A percentile compares a stretch with the other conserved stretches of the same genome.
Conservation (phyloP, 352 stramenopile genomes). For the Globisporangium yorkense region DNA sequence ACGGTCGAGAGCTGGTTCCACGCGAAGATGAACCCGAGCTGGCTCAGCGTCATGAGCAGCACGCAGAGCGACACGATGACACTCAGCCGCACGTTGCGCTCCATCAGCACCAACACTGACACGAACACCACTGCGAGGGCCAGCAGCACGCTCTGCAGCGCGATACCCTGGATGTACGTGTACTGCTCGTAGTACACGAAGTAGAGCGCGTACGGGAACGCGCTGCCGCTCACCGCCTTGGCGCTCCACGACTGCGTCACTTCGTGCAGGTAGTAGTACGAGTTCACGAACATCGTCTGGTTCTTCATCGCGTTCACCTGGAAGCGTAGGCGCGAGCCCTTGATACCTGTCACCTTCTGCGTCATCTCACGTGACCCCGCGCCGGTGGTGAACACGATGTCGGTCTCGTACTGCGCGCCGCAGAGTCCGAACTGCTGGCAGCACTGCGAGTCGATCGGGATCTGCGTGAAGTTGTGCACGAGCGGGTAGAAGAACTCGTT, state of each 20-base stretch:
- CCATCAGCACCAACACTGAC: slow-evolving; percentile 73
- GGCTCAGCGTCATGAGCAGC: slow-evolving; percentile 68
- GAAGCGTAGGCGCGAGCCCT: slow-evolving; percentile 80
- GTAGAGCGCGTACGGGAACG: slow-evolving; percentile 88
- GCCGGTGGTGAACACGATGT: slow-evolving; percentile 63
- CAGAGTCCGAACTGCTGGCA: slow-evolving; percentile 87
- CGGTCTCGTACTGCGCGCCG: slow-evolving; percentile 77
- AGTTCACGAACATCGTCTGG: slow-evolving; percentile 89
- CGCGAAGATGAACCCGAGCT: slow-evolving; percentile 76
- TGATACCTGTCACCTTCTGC: slow-evolving; percentile 29
- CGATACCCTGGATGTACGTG: slow-evolving; percentile 87
- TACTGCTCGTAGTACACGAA: slow-evolving; percentile 93
- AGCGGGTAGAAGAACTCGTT: slow-evolving; percentile 72
- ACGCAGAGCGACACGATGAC: slow-evolving; percentile 71
- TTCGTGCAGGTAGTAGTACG: slow-evolving; percentile 82
- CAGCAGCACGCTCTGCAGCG: slow-evolving; percentile 79
- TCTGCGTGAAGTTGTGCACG: slow-evolving; percentile 81
- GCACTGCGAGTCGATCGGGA: slow-evolving; percentile 86
- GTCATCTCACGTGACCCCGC: neutral
- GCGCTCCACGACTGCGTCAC: slow-evolving; percentile 40
- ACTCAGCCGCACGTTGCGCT: slow-evolving; percentile 56
- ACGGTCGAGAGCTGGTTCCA: slow-evolving; percentile 58
- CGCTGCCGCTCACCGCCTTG: slow-evolving; percentile 9
- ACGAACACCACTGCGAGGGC: slow-evolving; percentile 77
- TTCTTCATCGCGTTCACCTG: slow-evolving; percentile 83